Conservation (phyloP, 352 stramenopile species). For the Globisporangium solare region DNA sequence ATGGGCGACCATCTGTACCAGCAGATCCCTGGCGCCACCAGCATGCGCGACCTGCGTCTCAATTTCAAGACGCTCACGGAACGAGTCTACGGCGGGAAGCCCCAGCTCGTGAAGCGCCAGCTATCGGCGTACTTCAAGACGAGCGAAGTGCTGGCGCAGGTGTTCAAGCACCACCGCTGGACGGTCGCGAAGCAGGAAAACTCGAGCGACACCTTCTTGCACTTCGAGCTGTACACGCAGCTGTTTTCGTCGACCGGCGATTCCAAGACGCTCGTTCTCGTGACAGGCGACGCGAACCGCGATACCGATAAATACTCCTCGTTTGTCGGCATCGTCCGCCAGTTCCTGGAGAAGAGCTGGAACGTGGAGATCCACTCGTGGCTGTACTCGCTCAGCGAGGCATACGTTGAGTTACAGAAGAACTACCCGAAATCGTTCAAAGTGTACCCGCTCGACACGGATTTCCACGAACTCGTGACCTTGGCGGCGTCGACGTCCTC, state of each 20-base stretch:
- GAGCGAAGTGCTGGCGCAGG: slow-evolving; percentile 16
- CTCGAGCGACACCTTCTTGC: slow-evolving; percentile 26
- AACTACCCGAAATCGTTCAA: slow-evolving; percentile 18
- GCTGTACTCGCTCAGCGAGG: slow-evolving; percentile 25
- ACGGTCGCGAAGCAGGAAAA: slow-evolving; percentile 24
- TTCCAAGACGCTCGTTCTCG: slow-evolving; percentile 35
- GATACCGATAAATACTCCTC: slow-evolving; percentile 27
- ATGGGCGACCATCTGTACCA: slow-evolving; percentile 24
- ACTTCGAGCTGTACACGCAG: slow-evolving; percentile 27
- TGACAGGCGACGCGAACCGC: slow-evolving; percentile 32
- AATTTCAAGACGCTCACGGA: slow-evolving; percentile 29
- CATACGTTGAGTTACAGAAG: slow-evolving; percentile 27
- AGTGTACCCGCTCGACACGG: slow-evolving; percentile 28
- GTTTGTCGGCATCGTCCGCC: slow-evolving; percentile 24
- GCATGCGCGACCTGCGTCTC: slow-evolving; percentile 23
- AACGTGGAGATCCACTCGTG: slow-evolving; percentile 36
- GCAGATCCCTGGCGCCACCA: slow-evolving; percentile 19
- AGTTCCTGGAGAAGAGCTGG: slow-evolving; percentile 33
- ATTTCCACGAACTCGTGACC: slow-evolving; percentile 16
- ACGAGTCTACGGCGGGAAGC: slow-evolving; percentile 16
- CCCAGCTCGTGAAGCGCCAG: slow-evolving; percentile 11
- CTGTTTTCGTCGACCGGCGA: slow-evolving; percentile 18
- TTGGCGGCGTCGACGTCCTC: too few relatives aligned
- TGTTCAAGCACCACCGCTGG: slow-evolving; percentile 21
- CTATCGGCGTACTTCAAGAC: slow-evolving; percentile 31